Evolutionary conservation across 106 monocot genomes (phyloP), one percentile per base, ranked within the genome.

Genomic region (Ottelia alismoides): DNA sequence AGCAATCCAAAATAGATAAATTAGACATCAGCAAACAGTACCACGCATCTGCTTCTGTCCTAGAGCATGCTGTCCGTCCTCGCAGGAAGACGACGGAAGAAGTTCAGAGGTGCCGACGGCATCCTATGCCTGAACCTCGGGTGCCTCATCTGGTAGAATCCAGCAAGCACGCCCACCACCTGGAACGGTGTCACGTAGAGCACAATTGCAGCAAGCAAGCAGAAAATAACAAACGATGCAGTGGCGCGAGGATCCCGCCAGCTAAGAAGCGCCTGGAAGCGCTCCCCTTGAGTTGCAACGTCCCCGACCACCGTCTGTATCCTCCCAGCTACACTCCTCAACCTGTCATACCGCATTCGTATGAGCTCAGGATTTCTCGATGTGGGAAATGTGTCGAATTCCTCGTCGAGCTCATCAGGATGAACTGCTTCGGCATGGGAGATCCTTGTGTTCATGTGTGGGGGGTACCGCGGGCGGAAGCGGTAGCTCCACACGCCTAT

Each of bases 331-430:
- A 84, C 64, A 21, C 61, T 68, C 56, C 89, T 74, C 62, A 89
- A 32, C 56, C 89, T 67, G 23, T 89, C 89, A 18, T 89, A 89
- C 52, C 89, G 58, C 65, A 63, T 57, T 60, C 73, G 70, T 2
- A 84, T 52, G 1, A 69, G 22, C 6, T 80, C 80, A 2, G 58
- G 45, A 5, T 54, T 52, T 11, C 56, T 45, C 3, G 40, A 63
- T 0, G 76, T 77, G 14, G 84, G 89, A 49, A 84, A 80, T 0
- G 49, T 44, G 21, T 89, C 89, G 16, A 89, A 84, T 45, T 89
- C 89, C 71, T 89, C 89, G 21, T 89, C 89, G 2, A 89, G 61
- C 47, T 83, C 40, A 80, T 12, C 82, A 83, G 0, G 84, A 77
- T 45, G 62, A 47, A 2, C 46, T 58, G 0, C n/a, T 20, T 84